Conservation (phyloP, 352 stramenopile genomes). For the Phytopythium litorale region DNA sequence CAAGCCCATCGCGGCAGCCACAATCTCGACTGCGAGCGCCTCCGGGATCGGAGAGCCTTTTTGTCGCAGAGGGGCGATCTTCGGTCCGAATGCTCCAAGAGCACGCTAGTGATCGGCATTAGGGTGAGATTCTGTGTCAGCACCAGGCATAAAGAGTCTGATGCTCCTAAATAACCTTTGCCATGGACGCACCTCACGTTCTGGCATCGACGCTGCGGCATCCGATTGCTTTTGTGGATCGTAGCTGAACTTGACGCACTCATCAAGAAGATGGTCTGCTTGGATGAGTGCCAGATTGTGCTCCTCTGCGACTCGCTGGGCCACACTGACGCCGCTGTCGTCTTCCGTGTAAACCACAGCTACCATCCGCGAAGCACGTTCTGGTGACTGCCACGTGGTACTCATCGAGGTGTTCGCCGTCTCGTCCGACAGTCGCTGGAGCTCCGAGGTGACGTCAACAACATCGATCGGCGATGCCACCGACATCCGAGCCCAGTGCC, state of each 20-base stretch:
- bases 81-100: constrained; percentile 43
- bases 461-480: constrained; percentile 13
- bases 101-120: constrained; percentile 29
- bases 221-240: constrained; percentile 48
- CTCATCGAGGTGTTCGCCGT: background rate
- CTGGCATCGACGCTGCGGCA: constrained; percentile 19
- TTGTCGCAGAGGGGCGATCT: constrained; percentile 30
- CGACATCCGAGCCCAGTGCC: constrained; percentile 23
- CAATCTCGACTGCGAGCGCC: constrained; percentile 40
- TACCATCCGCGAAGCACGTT: constrained; percentile 11
- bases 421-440: constrained; percentile 13
- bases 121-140: background rate
- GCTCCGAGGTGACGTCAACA: constrained; percentile 13
- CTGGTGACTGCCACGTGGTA: constrained; percentile 10
- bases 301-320: constrained; percentile 27
- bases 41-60: constrained; percentile 50
- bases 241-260: constrained; percentile 48
- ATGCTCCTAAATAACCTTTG: background rate
- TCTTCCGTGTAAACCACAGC: constrained; percentile 30
- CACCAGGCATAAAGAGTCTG: background rate
- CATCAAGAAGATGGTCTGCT: constrained; percentile 45
- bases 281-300: constrained; percentile 30
- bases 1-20: constrained; percentile 21
- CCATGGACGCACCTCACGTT: constrained; percentile 38
- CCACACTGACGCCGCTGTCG: constrained; percentile 13